Evolutionary conservation across 1,284 basidiomycete genomes (phyloP).

Genomic region (Ustilago hordei): DNA sequence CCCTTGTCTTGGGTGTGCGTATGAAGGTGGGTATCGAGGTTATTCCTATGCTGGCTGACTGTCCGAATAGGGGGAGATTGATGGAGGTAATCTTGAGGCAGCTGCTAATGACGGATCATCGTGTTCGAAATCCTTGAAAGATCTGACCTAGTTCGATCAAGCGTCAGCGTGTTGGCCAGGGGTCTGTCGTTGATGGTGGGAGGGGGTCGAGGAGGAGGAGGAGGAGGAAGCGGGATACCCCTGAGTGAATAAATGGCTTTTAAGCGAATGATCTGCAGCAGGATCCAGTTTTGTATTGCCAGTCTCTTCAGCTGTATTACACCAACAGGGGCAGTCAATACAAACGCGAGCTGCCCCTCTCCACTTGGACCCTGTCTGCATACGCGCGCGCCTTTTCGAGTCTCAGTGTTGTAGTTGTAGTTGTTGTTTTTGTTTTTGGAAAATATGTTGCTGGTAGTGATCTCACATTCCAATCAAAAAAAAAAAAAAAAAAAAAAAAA

Average conservation of each 20-base stretch:
- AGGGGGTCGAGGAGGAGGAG: constrained; percentile 3
- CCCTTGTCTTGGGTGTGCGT: neutral
- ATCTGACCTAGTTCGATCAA: neutral
- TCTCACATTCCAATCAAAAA: constrained; percentile 16
- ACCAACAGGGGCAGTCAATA: neutral
- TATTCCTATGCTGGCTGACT: neutral
- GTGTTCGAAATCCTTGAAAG: neutral
- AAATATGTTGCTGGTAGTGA: neutral
- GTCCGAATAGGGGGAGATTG: neutral
- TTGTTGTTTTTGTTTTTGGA: neutral
- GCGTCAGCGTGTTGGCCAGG: neutral
- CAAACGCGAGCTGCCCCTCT: neutral
- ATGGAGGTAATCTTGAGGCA: neutral
- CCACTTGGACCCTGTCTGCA: constrained; percentile 15
- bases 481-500: neutral
- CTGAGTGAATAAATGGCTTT: constrained; percentile 18
- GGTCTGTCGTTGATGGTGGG: constrained; percentile 4
- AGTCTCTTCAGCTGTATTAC: neutral
- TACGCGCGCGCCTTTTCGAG: neutral
- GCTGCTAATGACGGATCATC: neutral
- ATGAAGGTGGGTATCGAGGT: neutral
- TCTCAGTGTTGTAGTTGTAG: neutral
- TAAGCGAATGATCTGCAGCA: constrained; percentile 24
- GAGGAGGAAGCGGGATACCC: constrained; percentile 8
- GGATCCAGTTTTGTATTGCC: constrained; percentile 8